Conservation (phyloP, 1,284 basidiomycete species). For the Apiotrichum sp. region DNA sequence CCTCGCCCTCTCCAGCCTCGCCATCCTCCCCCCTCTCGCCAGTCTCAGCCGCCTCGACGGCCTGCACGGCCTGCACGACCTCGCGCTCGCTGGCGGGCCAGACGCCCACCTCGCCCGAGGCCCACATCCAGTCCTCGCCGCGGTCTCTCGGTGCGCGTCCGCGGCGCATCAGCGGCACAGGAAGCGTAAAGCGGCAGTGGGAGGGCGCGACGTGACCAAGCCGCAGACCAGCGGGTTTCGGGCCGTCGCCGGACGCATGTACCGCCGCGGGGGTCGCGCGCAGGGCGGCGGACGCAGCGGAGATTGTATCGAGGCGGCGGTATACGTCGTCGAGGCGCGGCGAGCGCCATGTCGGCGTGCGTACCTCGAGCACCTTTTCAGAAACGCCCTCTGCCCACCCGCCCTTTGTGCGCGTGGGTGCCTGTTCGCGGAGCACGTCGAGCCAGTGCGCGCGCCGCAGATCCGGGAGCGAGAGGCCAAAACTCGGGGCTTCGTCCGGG, state of each 20-base stretch:
- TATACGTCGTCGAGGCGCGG: conserved; percentile 35
- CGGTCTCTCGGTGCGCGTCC: conserved; percentile 22
- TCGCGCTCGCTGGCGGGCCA: conserved; percentile 10
- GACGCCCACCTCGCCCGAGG: conserved; percentile 11
- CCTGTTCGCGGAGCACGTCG: conserved; percentile 2
- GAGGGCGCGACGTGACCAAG: conserved; percentile 33
- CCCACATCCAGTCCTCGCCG: conserved; percentile 33
- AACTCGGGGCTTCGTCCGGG: conserved; percentile 2
- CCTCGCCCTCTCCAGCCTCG: background rate
- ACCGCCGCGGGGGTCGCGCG: conserved; percentile 17
- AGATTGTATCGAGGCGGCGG: conserved; percentile 28
- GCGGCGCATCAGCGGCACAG: conserved; percentile 16
- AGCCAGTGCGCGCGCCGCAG: conserved; percentile 10
- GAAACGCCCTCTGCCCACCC: conserved; percentile 49
- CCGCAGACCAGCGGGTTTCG: conserved; percentile 4
- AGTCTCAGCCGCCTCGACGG: conserved; percentile 4
- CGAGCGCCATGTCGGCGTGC: conserved; percentile 42
- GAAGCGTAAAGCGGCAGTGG: conserved; percentile 26
- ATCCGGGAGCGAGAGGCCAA: background rate
- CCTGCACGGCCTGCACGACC: background rate
- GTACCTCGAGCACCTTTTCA: conserved; percentile 69
- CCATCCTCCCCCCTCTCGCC: too few relatives aligned
- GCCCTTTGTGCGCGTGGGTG: conserved; percentile 50
- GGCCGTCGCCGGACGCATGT: background rate
- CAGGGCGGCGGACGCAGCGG: conserved; percentile 16